phyloP scores from a whole-genome alignment of 2,329 filamentous ascomycete species.

The Immersiporthe knoxdaviesiana region DNA sequence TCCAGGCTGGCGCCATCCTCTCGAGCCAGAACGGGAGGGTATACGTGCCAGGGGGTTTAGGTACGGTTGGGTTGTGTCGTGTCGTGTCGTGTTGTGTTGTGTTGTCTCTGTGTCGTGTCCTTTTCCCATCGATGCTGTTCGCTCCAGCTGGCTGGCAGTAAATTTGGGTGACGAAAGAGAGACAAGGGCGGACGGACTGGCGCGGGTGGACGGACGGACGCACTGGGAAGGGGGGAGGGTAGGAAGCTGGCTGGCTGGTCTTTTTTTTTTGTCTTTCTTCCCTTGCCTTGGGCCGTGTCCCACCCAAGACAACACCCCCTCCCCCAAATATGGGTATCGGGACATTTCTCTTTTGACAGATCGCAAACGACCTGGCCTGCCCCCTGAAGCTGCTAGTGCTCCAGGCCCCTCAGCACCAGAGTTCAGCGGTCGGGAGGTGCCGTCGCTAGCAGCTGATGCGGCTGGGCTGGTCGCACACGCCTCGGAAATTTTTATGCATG shows the following conservation, averaged over 20 bases:
- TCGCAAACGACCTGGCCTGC: constrained; percentile 13
- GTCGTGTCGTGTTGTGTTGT: not conserved
- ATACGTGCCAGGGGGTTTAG: no score
- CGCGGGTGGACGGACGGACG: not conserved
- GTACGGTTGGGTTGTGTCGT: not conserved
- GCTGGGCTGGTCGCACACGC: constrained; percentile 16
- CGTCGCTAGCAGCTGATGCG: constrained; percentile 19
- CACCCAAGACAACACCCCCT: not conserved
- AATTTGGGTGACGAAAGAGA: not conserved
- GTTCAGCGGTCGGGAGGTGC: not conserved
- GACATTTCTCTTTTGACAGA: constrained; percentile 19
- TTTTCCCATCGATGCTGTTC: not conserved
- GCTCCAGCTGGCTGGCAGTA: not conserved
- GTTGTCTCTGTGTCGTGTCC: not conserved
- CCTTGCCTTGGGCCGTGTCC: not conserved
- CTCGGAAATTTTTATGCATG: constrained; percentile 30
- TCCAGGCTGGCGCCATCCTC: not conserved
- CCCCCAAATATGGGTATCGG: constrained; percentile 11
- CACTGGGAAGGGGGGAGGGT: not conserved
- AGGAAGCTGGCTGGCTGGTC: not conserved
- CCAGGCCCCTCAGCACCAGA: not conserved
- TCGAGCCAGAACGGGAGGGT: not conserved
- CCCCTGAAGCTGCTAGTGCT: constrained; percentile 14
- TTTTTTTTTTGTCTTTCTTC: no score
- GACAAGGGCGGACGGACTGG: no score